Conservation (phyloP, 805 yeast genomes). For the Ogataea zsoltii region DNA sequence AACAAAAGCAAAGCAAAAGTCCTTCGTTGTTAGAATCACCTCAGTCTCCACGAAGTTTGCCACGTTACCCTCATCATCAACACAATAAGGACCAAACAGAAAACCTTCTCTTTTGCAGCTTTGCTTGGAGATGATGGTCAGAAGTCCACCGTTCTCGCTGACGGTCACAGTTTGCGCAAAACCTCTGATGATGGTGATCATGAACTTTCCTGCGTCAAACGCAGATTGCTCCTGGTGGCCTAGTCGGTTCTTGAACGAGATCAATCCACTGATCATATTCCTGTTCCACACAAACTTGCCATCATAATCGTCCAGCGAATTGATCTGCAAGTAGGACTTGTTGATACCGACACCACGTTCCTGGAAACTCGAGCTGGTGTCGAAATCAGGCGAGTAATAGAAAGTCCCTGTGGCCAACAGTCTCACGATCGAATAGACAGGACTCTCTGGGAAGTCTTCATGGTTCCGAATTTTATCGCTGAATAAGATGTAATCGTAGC, state of each 20-base stretch:
- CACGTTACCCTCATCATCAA: constrained; percentile 56
- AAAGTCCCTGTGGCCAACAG: constrained; percentile 48
- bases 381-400: constrained; percentile 49
- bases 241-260: constrained; percentile 47
- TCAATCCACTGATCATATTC: constrained; percentile 45
- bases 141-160: constrained; percentile 38
- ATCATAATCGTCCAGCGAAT: constrained; percentile 42
- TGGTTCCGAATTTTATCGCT: constrained; percentile 16
- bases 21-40: constrained; percentile 43
- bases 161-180: constrained; percentile 42
- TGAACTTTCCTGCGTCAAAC: constrained; percentile 49
- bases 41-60: constrained; percentile 56
- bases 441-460: constrained; percentile 31
- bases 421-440: constrained; percentile 46
- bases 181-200: constrained; percentile 51
- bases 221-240: constrained; percentile 38
- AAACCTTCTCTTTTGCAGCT: constrained; percentile 48
- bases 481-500: constrained; percentile 43
- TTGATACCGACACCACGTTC: constrained; percentile 39
- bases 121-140: constrained; percentile 55
- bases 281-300: constrained; percentile 53
- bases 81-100: constrained; percentile 57
- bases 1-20: constrained; percentile 44
- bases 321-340: constrained; percentile 24
- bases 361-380: constrained; percentile 46